These are phyloP conservation scores for Sporothrix curviconia DNA, from an alignment of 2,329 filamentous ascomycete genomes.

Conservation along the genomic window DNA sequence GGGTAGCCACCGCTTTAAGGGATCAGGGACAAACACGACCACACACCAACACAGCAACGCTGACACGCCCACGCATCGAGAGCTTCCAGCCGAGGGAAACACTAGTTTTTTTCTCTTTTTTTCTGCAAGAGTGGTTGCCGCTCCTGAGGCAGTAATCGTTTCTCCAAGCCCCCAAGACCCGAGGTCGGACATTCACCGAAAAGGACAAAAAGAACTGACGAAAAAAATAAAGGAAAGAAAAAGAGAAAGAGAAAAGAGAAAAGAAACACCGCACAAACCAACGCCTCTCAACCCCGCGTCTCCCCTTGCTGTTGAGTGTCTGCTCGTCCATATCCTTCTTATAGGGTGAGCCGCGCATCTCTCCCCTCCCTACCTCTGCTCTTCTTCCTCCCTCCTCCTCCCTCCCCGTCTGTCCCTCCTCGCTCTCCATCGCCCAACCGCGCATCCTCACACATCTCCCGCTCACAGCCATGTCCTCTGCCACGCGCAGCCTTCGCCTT, in stretches of 20 bases:
- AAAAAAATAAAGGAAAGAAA: slow-evolving; percentile 2
- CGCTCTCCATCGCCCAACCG: background rate
- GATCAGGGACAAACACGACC: background rate
- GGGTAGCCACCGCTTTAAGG: slow-evolving; percentile 9
- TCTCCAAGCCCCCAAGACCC: slow-evolving; percentile 10
- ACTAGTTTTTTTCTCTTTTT: background rate
- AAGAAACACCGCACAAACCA: slow-evolving; percentile 3
- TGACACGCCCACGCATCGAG: slow-evolving; percentile 1
- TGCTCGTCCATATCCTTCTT: background rate
- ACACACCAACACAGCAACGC: too few species aligned
- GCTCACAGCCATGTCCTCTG: slow-evolving; percentile 42
- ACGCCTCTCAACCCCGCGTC: background rate
- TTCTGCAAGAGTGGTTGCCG: background rate
- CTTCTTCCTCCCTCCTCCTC: background rate
- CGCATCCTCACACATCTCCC: slow-evolving; percentile 6
- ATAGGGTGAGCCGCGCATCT: slow-evolving; percentile 4
- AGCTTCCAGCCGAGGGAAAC: slow-evolving; percentile 12
- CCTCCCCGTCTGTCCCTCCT: background rate
- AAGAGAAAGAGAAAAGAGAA: background rate
- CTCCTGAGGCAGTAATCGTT: background rate
- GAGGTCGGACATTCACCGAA: slow-evolving; percentile 12
- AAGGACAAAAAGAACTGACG: background rate
- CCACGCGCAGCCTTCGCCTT: slow-evolving; percentile 48
- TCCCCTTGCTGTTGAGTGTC: background rate
- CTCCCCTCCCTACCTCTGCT: background rate